Evolutionary conservation across 2,329 filamentous ascomycete genomes (phyloP).

Genomic region (Pseudogymnoascus sp.): DNA sequence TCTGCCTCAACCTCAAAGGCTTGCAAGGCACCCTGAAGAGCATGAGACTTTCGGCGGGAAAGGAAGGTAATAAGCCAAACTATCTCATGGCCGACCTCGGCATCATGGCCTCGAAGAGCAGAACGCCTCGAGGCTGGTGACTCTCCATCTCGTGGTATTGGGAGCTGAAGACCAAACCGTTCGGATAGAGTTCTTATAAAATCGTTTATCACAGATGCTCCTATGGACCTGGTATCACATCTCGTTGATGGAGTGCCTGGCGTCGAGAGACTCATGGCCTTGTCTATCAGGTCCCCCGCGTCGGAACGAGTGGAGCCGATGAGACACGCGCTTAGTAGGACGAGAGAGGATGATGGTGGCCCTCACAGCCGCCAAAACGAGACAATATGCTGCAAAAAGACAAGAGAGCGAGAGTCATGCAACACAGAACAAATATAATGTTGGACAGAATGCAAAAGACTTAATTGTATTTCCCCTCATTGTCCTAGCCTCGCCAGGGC

Average conservation of each 20-base stretch:
- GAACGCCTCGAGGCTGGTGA: neutral
- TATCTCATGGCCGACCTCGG: neutral
- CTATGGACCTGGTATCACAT: neutral
- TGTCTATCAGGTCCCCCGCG: neutral
- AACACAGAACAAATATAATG: neutral
- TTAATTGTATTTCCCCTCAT: neutral
- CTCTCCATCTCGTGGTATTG: neutral
- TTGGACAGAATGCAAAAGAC: neutral
- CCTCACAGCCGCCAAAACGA: neutral
- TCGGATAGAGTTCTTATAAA: neutral
- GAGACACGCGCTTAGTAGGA: neutral
- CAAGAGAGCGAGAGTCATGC: neutral
- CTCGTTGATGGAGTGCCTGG: neutral
- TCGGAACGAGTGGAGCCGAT: neutral
- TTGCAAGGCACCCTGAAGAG: neutral
- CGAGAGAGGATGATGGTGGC: neutral
- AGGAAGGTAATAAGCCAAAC: neutral
- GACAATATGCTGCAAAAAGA: neutral
- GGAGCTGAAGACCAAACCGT: neutral
- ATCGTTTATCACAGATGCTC: neutral
- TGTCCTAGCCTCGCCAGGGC: neutral
- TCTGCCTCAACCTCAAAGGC: neutral
- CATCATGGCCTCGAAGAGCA: neutral
- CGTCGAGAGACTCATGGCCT: slow-evolving; percentile 1
- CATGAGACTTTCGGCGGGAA: neutral